Conservation (phyloP, 2,329 filamentous ascomycete species). For the Cryphonectria naterciae region DNA sequence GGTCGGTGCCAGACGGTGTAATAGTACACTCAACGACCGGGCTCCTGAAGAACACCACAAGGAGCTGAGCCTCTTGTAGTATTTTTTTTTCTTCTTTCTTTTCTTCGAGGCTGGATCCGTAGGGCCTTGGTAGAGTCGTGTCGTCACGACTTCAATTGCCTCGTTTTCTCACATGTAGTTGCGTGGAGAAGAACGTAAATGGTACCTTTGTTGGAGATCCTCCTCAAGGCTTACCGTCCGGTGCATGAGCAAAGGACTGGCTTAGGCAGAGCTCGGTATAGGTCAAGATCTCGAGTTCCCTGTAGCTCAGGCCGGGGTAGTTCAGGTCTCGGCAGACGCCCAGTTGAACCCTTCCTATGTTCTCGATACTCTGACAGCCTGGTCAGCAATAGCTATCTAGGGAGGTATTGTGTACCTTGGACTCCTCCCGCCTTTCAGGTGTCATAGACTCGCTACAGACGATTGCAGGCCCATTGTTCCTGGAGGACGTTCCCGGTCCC, state of each 20-base stretch:
- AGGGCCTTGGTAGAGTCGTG: slow-evolving; percentile 15
- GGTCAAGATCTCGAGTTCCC: neutral
- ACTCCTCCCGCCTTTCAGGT: neutral
- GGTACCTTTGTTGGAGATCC: slow-evolving; percentile 6
- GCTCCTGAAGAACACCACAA: neutral
- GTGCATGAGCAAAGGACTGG: neutral
- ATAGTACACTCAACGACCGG: neutral
- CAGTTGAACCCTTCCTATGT: neutral
- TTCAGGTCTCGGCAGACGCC: neutral
- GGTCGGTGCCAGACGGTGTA: neutral
- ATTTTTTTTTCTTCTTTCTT: slow-evolving; percentile 8
- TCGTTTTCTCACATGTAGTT: slow-evolving; percentile 2
- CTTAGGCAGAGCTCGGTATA: neutral
- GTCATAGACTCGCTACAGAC: slow-evolving; percentile 9
- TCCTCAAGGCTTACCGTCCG: slow-evolving; percentile 10
- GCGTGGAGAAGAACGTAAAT: slow-evolving; percentile 14
- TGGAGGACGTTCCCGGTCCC: neutral
- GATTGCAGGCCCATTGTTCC: neutral
- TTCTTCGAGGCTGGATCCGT: neutral
- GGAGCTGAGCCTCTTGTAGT: slow-evolving; percentile 15
- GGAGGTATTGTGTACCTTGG: slow-evolving; percentile 11
- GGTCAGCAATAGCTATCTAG: too few relatives aligned
- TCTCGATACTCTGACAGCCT: neutral
- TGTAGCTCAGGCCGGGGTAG: neutral
- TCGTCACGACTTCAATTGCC: slow-evolving; percentile 25